These are phyloP conservation scores for Colletotrichum sp. DNA, from an alignment of 2,329 filamentous ascomycete species.

Conservation along the genomic window DNA sequence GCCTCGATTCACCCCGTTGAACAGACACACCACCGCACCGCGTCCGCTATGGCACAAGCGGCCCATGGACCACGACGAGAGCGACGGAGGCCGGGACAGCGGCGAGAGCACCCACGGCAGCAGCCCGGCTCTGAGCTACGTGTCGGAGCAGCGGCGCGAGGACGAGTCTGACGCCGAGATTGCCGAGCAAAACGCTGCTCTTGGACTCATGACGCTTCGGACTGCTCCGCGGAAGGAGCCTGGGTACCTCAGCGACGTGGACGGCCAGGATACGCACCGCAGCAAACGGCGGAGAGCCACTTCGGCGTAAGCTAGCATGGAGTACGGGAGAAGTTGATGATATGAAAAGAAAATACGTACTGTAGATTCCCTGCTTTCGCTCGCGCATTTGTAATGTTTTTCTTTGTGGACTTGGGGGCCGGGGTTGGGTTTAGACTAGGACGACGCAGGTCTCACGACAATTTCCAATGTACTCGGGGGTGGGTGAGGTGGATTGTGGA, in stretches of 20 bases:
- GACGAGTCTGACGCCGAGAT: conserved; percentile 26
- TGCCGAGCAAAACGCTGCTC: conserved; percentile 50
- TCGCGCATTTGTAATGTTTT: conserved; percentile 5
- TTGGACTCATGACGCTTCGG: conserved; percentile 52
- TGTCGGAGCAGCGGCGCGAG: background rate
- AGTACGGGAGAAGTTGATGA: background rate
- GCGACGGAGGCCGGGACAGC: conserved; percentile 26
- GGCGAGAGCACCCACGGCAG: conserved; percentile 23
- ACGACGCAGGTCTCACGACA: background rate
- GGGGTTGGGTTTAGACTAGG: background rate
- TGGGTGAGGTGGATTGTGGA: background rate
- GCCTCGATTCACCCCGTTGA: conserved; percentile 37
- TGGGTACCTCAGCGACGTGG: conserved; percentile 19
- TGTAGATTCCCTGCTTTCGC: conserved; percentile 8
- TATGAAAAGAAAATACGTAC: background rate
- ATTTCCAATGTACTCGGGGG: background rate
- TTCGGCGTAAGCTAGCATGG: conserved; percentile 33
- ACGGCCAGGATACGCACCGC: conserved; percentile 30
- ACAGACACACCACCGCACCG: conserved; percentile 1
- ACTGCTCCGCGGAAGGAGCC: conserved; percentile 13
- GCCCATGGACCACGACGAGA: conserved; percentile 31
- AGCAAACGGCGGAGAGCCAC: conserved; percentile 46
- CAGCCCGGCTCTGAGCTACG: conserved; percentile 21
- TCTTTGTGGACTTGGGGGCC: background rate
- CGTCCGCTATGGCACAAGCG: conserved; percentile 27